Percentiles rank a stretch among this genome's conserved stretches.
phyloP scores from a whole-genome alignment of 2,329 filamentous ascomycete species.

The Aspergillus fumigatiaffinis region DNA sequence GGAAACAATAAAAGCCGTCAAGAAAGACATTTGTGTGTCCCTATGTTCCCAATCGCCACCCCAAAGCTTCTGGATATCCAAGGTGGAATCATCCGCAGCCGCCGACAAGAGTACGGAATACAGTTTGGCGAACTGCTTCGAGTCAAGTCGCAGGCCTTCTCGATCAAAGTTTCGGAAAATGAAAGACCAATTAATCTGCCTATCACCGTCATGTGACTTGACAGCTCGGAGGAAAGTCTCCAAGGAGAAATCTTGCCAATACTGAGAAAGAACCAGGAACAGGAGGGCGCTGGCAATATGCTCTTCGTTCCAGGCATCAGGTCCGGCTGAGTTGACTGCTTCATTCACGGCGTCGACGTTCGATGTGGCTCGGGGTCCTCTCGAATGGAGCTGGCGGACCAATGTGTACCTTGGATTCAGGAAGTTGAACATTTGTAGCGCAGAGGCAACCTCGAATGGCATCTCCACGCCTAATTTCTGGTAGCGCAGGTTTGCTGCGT shows the following conservation, averaged over 20 bases:
- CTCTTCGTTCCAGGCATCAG: conserved; percentile 68
- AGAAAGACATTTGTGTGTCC: conserved; percentile 88
- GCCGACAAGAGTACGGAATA: conserved; percentile 75
- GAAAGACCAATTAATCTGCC: conserved; percentile 61
- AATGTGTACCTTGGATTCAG: conserved; percentile 44
- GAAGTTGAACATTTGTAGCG: conserved; percentile 44
- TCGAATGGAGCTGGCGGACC: conserved; percentile 64
- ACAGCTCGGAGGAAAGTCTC: conserved; percentile 63
- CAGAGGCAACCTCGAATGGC: conserved; percentile 41
- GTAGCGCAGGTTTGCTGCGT: conserved; percentile 67
- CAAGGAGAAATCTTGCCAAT: conserved; percentile 61
- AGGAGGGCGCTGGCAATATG: conserved; percentile 79
- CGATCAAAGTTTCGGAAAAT: conserved; percentile 79
- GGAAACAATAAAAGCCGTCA: conserved; percentile 78
- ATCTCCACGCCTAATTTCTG: conserved; percentile 51
- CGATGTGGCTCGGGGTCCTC: conserved; percentile 69
- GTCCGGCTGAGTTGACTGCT: conserved; percentile 52
- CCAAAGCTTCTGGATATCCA: conserved; percentile 89
- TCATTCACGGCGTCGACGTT: conserved; percentile 68
- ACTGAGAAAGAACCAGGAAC: conserved; percentile 62
- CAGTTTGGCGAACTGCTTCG: conserved; percentile 73
- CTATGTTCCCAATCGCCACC: conserved; percentile 82
- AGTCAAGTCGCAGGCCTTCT: conserved; percentile 68
- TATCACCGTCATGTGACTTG: conserved; percentile 52
- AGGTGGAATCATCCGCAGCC: conserved; percentile 57